A percentile compares a stretch with the other conserved stretches of the same genome.
These are phyloP conservation scores for Sungouiella thailandica DNA, from an alignment of 805 yeast genomes.

Conservation along the genomic window DNA sequence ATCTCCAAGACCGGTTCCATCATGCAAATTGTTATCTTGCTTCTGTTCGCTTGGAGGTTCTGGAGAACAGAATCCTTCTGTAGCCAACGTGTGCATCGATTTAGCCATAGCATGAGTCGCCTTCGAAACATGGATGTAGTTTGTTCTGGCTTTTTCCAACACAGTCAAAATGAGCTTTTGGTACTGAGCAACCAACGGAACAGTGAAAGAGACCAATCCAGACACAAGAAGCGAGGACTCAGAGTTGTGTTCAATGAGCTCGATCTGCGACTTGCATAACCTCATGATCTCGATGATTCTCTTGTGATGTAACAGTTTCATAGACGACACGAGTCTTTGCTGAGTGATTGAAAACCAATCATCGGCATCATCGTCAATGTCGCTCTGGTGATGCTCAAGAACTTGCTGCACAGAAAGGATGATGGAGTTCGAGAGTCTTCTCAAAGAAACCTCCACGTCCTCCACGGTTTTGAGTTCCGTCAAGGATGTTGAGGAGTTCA, in stretches of 20 bases:
- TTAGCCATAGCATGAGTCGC: conserved; percentile 57
- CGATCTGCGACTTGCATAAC: conserved; percentile 29
- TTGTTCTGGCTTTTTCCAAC: conserved; percentile 37
- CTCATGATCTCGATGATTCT: conserved; percentile 32
- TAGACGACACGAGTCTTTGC: conserved; percentile 34
- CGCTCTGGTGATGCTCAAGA: conserved; percentile 30
- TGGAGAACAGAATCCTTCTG: conserved; percentile 90
- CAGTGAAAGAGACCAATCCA: conserved; percentile 49
- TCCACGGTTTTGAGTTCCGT: conserved; percentile 18
- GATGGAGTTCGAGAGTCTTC: conserved; percentile 52
- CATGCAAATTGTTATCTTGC: conserved; percentile 58
- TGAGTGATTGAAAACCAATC: conserved; percentile 61
- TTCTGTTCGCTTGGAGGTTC: conserved; percentile 66
- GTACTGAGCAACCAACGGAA: conserved; percentile 65
- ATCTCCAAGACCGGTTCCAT: conserved; percentile 91
- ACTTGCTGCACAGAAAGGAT: conserved; percentile 65
- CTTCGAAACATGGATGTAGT: conserved; percentile 52
- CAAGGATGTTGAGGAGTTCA: conserved; percentile 23
- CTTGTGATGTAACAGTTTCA: conserved; percentile 39
- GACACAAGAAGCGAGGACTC: conserved; percentile 34
- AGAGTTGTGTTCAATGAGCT: conserved; percentile 32
- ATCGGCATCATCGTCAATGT: conserved; percentile 44
- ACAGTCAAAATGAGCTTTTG: conserved; percentile 42
- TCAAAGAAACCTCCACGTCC: conserved; percentile 42
- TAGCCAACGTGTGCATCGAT: conserved; percentile 56